These are phyloP conservation scores for Syncephalastrum monosporum DNA, from an alignment of 371 early-diverging fungal species.

Conservation along the genomic window DNA sequence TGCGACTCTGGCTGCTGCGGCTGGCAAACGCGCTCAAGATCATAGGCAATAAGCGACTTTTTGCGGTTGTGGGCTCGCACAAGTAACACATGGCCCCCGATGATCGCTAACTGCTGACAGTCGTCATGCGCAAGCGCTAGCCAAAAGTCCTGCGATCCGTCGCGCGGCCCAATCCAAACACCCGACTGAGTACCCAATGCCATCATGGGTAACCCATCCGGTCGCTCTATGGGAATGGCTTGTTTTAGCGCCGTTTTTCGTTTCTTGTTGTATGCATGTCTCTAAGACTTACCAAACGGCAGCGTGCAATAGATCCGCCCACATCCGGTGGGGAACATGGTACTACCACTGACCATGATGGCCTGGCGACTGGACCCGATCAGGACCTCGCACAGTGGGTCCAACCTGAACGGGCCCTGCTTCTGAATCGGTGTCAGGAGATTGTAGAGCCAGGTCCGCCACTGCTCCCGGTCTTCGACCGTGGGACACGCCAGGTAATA, in stretches of 20 bases:
- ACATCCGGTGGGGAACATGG: conserved; percentile 17
- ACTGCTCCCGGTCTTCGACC: conserved; percentile 14
- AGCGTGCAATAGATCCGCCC: conserved; percentile 17
- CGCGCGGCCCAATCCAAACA: conserved; percentile 25
- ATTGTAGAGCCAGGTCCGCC: conserved; percentile 8
- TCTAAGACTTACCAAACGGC: conserved; percentile 8
- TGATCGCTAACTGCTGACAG: conserved; percentile 20
- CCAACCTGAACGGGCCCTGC: conserved; percentile 11
- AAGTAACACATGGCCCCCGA: conserved; percentile 19
- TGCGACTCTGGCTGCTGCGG: background rate
- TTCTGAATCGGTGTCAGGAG: conserved; percentile 4
- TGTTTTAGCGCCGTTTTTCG: too few relatives aligned
- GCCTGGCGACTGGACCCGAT: conserved; percentile 7
- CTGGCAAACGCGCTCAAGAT: conserved; percentile 3
- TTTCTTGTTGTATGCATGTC: too few relatives aligned
- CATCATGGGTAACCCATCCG: conserved; percentile 10
- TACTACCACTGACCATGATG: conserved; percentile 6
- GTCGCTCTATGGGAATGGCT: too few relatives aligned
- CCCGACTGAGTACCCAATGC: conserved; percentile 28
- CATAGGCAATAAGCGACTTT: conserved; percentile 20
- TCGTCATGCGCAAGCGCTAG: conserved; percentile 19
- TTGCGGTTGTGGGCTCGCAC: conserved; percentile 6
- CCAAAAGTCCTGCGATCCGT: conserved; percentile 11
- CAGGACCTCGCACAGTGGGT: conserved; percentile 13
- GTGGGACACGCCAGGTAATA: conserved; percentile 10